phyloP scores from a whole-genome alignment of 768 basidiomycete genomes.

The Tremella mesenterica region DNA sequence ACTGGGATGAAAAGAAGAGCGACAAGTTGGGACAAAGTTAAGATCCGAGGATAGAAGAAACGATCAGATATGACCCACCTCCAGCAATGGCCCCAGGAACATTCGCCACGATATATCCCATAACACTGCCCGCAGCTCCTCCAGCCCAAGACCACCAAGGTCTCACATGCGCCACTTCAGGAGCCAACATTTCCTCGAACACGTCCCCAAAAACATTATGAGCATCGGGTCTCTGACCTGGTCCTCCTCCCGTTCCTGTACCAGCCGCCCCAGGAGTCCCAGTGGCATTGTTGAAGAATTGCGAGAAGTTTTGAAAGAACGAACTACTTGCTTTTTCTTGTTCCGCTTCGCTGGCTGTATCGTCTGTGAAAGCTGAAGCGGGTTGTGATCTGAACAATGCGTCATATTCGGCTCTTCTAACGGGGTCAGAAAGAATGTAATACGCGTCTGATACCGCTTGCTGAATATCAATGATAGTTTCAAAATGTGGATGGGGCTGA shows the following conservation, averaged over 20 bases:
- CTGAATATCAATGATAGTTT: constrained; percentile 5
- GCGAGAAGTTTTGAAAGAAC: constrained; percentile 70
- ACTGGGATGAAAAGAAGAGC: too few relatives aligned
- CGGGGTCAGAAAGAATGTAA: constrained; percentile 77
- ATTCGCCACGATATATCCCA: constrained; percentile 62
- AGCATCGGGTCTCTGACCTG: constrained; percentile 57
- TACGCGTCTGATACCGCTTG: constrained; percentile 88
- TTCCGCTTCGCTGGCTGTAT: constrained; percentile 30
- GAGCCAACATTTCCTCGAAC: constrained; percentile 66
- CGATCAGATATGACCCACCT: constrained; percentile 38
- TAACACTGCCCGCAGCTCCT: constrained; percentile 51
- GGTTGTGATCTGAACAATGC: constrained; percentile 35
- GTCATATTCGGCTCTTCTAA: constrained; percentile 47
- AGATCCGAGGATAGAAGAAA: too few relatives aligned
- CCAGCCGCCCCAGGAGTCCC: constrained; percentile 32
- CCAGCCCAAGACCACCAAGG: constrained; percentile 42
- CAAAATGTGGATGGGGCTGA: background rate
- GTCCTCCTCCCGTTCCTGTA: constrained; percentile 8
- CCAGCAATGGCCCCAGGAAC: constrained; percentile 79
- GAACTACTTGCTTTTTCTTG: constrained; percentile 53
- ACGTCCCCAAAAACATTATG: constrained; percentile 78
- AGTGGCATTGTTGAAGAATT: constrained; percentile 56
- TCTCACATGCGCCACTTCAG: constrained; percentile 41
- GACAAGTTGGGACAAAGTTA: too few relatives aligned
- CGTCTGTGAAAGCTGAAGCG: constrained; percentile 35